Evolutionary conservation across 192 early-diverging fungal genomes (phyloP).

Genomic region (Chytriomyces sp.): DNA sequence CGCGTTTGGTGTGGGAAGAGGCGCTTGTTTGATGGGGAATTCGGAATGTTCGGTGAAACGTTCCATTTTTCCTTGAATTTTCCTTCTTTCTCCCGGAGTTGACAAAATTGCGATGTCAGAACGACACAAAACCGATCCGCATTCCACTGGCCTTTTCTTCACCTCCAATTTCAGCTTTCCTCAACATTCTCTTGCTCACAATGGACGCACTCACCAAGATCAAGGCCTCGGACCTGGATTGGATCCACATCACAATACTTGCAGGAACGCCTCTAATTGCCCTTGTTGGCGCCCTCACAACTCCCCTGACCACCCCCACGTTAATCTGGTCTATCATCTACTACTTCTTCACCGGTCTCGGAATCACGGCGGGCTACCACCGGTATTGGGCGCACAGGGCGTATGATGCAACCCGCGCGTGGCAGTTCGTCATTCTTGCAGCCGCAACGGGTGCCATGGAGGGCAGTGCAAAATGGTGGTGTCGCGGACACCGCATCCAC

Average conservation of each 20-base stretch:
- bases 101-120: no score
- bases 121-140: no score
- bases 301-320: slow-evolving; percentile 64
- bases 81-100: no score
- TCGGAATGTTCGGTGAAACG: no score
- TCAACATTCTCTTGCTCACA: no score
- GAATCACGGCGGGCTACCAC: slow-evolving; percentile 69
- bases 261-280: slow-evolving; percentile 71
- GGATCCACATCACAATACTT: slow-evolving; percentile 37
- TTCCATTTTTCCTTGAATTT: no score
- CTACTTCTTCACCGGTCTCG: slow-evolving; percentile 79
- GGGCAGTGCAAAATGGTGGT: slow-evolving; percentile 61
- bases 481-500: slow-evolving; percentile 51
- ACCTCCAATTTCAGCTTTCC: no score
- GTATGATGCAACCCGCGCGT: slow-evolving; percentile 47
- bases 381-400: slow-evolving; percentile 56
- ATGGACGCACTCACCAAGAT: no score
- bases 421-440: slow-evolving; percentile 41
- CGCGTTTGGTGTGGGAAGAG: no score
- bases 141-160: no score
- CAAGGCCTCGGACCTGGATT: slow-evolving; percentile 44
- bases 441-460: slow-evolving; percentile 47
- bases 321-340: slow-evolving; percentile 67
- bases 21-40: no score
- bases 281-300: slow-evolving; percentile 77